These are phyloP conservation scores for Cordyceps javanica DNA, from an alignment of 2,329 filamentous ascomycete genomes.

Conservation along the genomic window DNA sequence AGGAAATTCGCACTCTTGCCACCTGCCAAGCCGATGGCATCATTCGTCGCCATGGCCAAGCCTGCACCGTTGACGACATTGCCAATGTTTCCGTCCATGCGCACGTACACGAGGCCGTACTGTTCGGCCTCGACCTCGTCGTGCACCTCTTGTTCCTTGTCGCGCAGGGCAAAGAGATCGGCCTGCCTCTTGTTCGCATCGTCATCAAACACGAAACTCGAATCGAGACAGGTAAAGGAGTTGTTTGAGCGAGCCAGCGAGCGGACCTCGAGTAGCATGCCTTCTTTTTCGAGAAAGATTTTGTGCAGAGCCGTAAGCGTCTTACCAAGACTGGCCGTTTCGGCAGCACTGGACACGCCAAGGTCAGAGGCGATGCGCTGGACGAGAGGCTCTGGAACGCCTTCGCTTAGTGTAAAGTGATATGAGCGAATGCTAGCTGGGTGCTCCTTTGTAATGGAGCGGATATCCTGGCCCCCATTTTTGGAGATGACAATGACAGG, in stretches of 20 bases:
- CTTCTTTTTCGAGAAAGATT: conserved; percentile 42
- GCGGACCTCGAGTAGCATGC: conserved; percentile 38
- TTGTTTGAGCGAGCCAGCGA: conserved; percentile 28
- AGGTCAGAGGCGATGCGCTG: conserved; percentile 14
- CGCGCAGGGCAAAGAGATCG: conserved; percentile 32
- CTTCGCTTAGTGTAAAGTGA: conserved; percentile 21
- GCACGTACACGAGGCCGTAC: conserved; percentile 75
- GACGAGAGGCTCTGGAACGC: conserved; percentile 22
- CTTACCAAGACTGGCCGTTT: conserved; percentile 15
- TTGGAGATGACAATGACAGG: conserved; percentile 33
- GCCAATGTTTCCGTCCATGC: conserved; percentile 58
- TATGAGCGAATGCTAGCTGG: conserved; percentile 16
- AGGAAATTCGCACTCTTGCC: conserved; percentile 76
- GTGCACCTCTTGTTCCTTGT: conserved; percentile 25
- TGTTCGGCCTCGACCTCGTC: conserved; percentile 38
- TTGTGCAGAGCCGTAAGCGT: conserved; percentile 21
- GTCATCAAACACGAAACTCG: conserved; percentile 43
- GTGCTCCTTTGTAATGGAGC: conserved; percentile 13
- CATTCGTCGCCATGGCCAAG: conserved; percentile 85
- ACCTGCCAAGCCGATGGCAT: conserved; percentile 63
- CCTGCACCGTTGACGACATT: conserved; percentile 87
- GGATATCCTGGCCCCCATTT: conserved; percentile 15
- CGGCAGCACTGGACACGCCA: neutral
- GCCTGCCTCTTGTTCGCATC: conserved; percentile 36
- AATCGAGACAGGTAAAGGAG: conserved; percentile 27